A percentile compares a stretch with the other conserved stretches of the same genome.
phyloP scores from a whole-genome alignment of 352 stramenopile species.

The Globisporangium lucens region DNA sequence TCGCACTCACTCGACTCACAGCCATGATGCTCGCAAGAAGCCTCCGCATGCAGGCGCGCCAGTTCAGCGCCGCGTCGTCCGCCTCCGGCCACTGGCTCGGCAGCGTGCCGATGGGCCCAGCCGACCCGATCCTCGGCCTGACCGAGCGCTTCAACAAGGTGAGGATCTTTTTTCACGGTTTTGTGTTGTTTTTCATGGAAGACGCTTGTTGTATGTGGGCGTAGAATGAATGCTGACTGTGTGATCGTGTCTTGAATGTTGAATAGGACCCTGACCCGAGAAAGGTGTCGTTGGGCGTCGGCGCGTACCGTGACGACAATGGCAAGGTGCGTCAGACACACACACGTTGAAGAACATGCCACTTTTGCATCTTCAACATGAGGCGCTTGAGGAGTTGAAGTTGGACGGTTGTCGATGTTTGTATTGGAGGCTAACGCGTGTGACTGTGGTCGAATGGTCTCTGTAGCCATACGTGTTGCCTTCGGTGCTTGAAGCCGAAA shows the following conservation, averaged over 20 bases:
- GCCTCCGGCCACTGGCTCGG: constrained; percentile 57
- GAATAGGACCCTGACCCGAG: constrained; percentile 87
- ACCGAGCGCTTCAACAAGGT: constrained; percentile 92
- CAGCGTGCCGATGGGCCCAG: constrained; percentile 91
- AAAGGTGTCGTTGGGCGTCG: constrained; percentile 98
- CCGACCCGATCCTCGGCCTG: constrained; percentile 96
- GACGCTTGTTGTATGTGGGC: constrained; percentile 24
- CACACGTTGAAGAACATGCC: neutral
- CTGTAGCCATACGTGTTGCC: constrained; percentile 94
- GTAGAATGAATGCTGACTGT: constrained; percentile 1
- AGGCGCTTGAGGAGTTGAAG: constrained; percentile 3
- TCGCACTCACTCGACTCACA: neutral
- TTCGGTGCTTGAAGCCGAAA: constrained; percentile 96
- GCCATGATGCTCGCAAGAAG: constrained; percentile 35
- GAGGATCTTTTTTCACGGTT: constrained; percentile 1
- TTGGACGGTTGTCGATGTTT: neutral
- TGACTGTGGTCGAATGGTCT: neutral
- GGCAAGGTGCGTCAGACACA: constrained; percentile 52
- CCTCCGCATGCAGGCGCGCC: constrained; percentile 32
- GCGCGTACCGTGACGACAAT: constrained; percentile 96
- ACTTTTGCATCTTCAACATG: constrained; percentile 6
- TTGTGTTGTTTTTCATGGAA: constrained; percentile 20
- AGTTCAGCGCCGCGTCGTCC: constrained; percentile 41
- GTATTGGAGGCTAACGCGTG: constrained; percentile 3
- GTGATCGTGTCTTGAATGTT: neutral